Base-by-base conservation (phyloP, 208 protist genomes). In the Willaertia magna region DNA sequence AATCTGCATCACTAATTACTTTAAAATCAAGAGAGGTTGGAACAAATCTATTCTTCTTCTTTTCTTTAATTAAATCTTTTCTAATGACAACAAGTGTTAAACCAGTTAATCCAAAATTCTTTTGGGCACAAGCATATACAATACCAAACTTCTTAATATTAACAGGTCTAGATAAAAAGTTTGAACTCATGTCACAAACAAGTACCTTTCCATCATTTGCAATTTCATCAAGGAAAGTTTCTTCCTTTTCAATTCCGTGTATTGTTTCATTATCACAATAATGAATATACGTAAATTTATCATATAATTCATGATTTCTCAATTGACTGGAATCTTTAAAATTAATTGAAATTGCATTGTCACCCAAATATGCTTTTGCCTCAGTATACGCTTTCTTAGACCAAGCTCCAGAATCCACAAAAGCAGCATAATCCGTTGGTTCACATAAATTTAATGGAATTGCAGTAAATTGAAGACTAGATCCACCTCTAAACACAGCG, bases 261-360 rank as follows among this genome's bases (percentile, higher is more conserved):
- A 96, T 89, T 16, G 94, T 96, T 75, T 96, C 93, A 87, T 96
- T 96, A 22, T 90, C 90, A 85, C 91, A 93, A 78, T 91, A 93
- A 76, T 96, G 91, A 12, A 95, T 40, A 61, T 95, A 96, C 2
- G 76, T 44, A 47, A 9, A n/a, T 47, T 47, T 11, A 12, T 7
- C 0, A 47, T n/a, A 47, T 14, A 26, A 46, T 22, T 79, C 30
- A n/a, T n/a, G 0, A 9, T 47, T 18, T 34, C 4, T 55, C 16
- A 55, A 26, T 22, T 22, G 26, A 6, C 48, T 49, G 42, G n/a
- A 11, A 12, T 79, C 42, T 16, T 40, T 6, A 22, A n/a, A 55
- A 34, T 4, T 34, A 2, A 83, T 22, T 40, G 20, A 4, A 26
- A 43, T 1, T 40, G 18, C 46, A 55, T n/a, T 79, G 4, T 26